These are phyloP conservation scores for Primulina huaijiensis DNA, from an alignment of 257 asterid species.

Conservation along the genomic window DNA sequence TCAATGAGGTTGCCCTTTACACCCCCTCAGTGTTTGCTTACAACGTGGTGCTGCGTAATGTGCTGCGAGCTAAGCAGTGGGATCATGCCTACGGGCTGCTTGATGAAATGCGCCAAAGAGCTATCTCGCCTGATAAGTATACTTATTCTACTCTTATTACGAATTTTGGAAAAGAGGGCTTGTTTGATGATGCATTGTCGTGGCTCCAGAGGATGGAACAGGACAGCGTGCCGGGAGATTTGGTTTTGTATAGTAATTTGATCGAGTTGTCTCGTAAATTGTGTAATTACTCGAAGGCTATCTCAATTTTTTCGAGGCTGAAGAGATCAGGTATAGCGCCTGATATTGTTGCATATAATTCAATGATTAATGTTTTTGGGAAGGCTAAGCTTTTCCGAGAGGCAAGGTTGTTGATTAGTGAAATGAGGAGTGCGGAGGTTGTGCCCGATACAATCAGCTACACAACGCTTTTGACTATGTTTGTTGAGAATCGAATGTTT, in stretches of 20 bases:
- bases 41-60: constrained; percentile 88
- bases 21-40: constrained; percentile 84
- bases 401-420: constrained; percentile 57
- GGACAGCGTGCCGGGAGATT: constrained; percentile 75
- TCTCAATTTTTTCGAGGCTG: constrained; percentile 70
- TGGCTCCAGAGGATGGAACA: constrained; percentile 97
- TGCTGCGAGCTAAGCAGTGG: constrained; percentile 78
- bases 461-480: constrained; percentile 72
- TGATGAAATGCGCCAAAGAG: constrained; percentile 88
- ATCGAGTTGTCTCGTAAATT: constrained; percentile 82
- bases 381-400: constrained; percentile 91
- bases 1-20: constrained; percentile 66
- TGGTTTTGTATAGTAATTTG: constrained; percentile 79
- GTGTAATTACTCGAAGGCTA: constrained; percentile 80
- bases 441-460: constrained; percentile 80
- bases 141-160: constrained; percentile 88
- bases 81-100: constrained; percentile 70
- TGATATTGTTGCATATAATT: constrained; percentile 81
- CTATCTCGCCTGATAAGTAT: constrained; percentile 76
- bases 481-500: constrained; percentile 68
- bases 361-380: constrained; percentile 91
- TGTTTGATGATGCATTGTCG: constrained; percentile 86
- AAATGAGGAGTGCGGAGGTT: constrained; percentile 67
- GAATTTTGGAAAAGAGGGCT: constrained; percentile 76
- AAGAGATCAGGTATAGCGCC: constrained; percentile 73